Percentiles rank a stretch among this genome's conserved stretches.
Conservation (phyloP, 2,329 filamentous ascomycete species). For the Xylariales sp. region DNA sequence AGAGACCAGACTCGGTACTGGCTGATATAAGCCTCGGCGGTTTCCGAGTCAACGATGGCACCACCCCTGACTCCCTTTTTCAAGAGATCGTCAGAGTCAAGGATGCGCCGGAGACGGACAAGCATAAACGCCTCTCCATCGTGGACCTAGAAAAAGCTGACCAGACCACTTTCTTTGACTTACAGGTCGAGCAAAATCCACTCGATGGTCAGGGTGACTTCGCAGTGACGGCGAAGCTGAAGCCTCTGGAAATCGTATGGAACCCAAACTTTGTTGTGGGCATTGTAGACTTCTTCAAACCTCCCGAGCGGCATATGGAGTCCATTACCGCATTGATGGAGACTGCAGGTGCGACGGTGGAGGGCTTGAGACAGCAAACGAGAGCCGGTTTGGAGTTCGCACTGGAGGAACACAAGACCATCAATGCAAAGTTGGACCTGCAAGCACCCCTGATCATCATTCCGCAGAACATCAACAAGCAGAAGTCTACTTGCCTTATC, state of each 20-base stretch:
- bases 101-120: constrained; percentile 59
- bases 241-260: constrained; percentile 95
- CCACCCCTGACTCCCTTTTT: constrained; percentile 83
- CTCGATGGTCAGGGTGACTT: constrained; percentile 89
- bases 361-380: constrained; percentile 91
- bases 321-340: constrained; percentile 96
- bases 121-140: constrained; percentile 46
- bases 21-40: constrained; percentile 87
- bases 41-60: constrained; percentile 91
- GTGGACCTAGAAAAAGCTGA: constrained; percentile 47
- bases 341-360: constrained; percentile 89
- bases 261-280: constrained; percentile 92
- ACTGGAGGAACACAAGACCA: constrained; percentile 93
- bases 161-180: constrained; percentile 80
- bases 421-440: constrained; percentile 92
- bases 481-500: constrained; percentile 82
- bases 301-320: constrained; percentile 96
- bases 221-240: constrained; percentile 83
- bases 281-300: constrained; percentile 91
- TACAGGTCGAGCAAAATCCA: constrained; percentile 92
- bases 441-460: constrained; percentile 96
- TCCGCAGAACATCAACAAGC: constrained; percentile 81
- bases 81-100: constrained; percentile 96
- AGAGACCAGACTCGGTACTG: constrained; percentile 86
- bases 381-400: constrained; percentile 94